These are phyloP conservation scores for Leccinellum albellum DNA, from an alignment of 768 basidiomycete species.

Conservation along the genomic window DNA sequence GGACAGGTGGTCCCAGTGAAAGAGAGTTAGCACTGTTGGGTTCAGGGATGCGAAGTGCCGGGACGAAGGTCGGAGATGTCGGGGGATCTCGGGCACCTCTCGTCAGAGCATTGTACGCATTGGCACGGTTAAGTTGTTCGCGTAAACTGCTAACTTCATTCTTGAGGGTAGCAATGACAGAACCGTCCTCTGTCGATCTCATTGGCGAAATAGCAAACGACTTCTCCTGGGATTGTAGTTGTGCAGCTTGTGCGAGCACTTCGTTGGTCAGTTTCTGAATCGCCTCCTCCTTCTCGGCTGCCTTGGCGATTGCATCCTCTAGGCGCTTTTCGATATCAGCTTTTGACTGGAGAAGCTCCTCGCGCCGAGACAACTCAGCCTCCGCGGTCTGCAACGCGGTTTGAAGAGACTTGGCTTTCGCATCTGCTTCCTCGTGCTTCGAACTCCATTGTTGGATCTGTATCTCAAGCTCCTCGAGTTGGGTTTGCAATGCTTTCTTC, in stretches of 20 bases:
- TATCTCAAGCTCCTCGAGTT: slow-evolving; percentile 74
- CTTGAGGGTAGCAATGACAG: slow-evolving; percentile 85
- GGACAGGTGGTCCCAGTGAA: slow-evolving; percentile 33
- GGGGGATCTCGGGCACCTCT: slow-evolving; percentile 72
- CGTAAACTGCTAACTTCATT: slow-evolving; percentile 89
- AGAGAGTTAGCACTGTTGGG: slow-evolving; percentile 40
- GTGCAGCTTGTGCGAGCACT: slow-evolving; percentile 63
- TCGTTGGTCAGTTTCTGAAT: slow-evolving; percentile 83
- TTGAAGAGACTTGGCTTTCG: slow-evolving; percentile 69
- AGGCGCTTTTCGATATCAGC: slow-evolving; percentile 74
- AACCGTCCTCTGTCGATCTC: slow-evolving; percentile 76
- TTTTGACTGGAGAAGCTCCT: slow-evolving; percentile 73
- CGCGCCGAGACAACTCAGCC: slow-evolving; percentile 64
- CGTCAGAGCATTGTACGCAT: slow-evolving; percentile 85
- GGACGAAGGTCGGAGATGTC: slow-evolving; percentile 82
- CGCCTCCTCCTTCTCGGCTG: slow-evolving; percentile 77
- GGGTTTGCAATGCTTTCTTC: slow-evolving; percentile 80
- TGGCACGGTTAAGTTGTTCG: slow-evolving; percentile 94
- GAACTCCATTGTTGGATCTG: slow-evolving; percentile 82
- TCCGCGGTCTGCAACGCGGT: slow-evolving; percentile 66
- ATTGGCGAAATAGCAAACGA: slow-evolving; percentile 59
- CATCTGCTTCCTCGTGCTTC: slow-evolving; percentile 84
- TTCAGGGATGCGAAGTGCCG: slow-evolving; percentile 61
- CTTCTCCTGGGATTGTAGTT: slow-evolving; percentile 75
- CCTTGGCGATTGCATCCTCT: slow-evolving; percentile 70